Evolutionary conservation across 2,329 filamentous ascomycete genomes (phyloP), one percentile per base, ranked within the genome.

Genomic region (Botryotinia narcissicola): DNA sequence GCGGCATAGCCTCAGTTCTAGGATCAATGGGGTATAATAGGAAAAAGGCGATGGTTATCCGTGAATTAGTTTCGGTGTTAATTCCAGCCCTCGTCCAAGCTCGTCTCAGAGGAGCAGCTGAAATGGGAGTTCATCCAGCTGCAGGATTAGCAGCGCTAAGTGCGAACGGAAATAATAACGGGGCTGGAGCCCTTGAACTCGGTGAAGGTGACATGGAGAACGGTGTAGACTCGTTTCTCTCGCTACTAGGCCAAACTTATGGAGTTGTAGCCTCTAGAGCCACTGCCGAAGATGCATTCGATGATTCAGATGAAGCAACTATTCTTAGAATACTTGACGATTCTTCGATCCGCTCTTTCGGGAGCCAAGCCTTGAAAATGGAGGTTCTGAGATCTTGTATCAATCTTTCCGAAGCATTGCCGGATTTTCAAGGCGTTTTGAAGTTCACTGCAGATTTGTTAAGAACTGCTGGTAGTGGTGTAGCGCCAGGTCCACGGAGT

Each of bases 41-140:
- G 73, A 98, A 98, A 83, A 97, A 97, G 82, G 94, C 93, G 7
- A 92, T 98, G 83, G 90, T 98, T 0, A 87, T 97, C 78, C 91
- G 93, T 78, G 94, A 98, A 79, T 87, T 98, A 68, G 87, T 99
- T 14, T 91, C 91, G 5, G 90, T 94, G 25, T 86, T 98, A 59
- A 93, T 97, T 70, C 91, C 91, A 48, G 94, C 93, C 4, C 86
- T 99, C 14, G 91, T 97, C 7, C 94, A 98, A 82, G 96, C 96
- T 25, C 89, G 96, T 57, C 98, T 97, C 64, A 88, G 95, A 66
- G 95, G 95, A 46, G 96, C 96, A 59, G 95, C 96, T n/a, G 96
- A 98, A 80, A 93, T 96, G 79, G 96, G 95, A 5, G 93, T 99
- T 51, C 95, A 98, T 83, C 96, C 96, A 59, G 95, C 95, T 29